Conservation (phyloP, 306 rosid species). For the Medicago truncatula region MtrunA17r5.0-ANR NC_053045.1:1558501-1559000, state of each 20-base stretch:
- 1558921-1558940: slow-evolving; percentile 87
- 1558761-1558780: slow-evolving; percentile 78
- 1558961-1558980: slow-evolving; percentile 94
- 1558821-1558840: slow-evolving; percentile 62
- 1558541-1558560: slow-evolving; percentile 95
- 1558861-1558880: slow-evolving; percentile 46
- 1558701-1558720: slow-evolving; percentile 86
- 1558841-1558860: slow-evolving; percentile 72
- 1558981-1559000: slow-evolving; percentile 80
- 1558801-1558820: slow-evolving; percentile 79
- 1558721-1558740: slow-evolving; percentile 72
- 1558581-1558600: slow-evolving; percentile 83
- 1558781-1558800: slow-evolving; percentile 90
- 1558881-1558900: slow-evolving; percentile 85
- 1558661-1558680: slow-evolving; percentile 47
- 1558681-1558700: slow-evolving; percentile 57
- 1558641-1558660: slow-evolving; percentile 70
- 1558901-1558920: slow-evolving; percentile 83
- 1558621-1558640: slow-evolving; percentile 58
- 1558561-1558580: slow-evolving; percentile 64
- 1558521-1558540: slow-evolving; percentile 57
- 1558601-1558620: slow-evolving; percentile 64
- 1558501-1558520: slow-evolving; percentile 65
- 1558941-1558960: slow-evolving; percentile 60
- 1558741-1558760: slow-evolving; percentile 90